Conservation (phyloP, 305 asterid genomes). For the Fraxinus velutina region DNA sequence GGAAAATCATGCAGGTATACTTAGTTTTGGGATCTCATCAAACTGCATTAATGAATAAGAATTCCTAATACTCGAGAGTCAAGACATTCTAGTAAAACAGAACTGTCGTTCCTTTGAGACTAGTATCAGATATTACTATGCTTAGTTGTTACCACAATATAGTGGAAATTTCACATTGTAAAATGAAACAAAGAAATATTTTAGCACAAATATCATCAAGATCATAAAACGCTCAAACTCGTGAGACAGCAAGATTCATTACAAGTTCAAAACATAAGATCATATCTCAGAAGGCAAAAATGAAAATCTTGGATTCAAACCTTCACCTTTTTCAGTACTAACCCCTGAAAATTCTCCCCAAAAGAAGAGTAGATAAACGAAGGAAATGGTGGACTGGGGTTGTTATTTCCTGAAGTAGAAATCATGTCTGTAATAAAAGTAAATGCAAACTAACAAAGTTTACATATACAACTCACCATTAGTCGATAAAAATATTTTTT, state of each 20-base stretch:
- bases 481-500: neutral
- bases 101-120: neutral
- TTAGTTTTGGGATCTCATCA: neutral
- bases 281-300: neutral
- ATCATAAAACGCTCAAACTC: neutral
- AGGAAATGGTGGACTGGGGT: neutral
- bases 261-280: neutral
- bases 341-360: neutral
- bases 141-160: neutral
- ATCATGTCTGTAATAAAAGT: neutral
- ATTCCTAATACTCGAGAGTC: neutral
- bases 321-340: neutral
- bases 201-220: neutral
- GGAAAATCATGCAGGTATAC: constrained; percentile 89
- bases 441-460: neutral
- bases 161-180: neutral
- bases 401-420: neutral
- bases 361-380: neutral
- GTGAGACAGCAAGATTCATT: neutral
- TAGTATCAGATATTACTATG: neutral
- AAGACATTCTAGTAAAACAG: neutral
- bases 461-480: neutral
- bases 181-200: neutral
- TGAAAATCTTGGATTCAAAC: neutral
- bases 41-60: neutral